Evolutionary conservation across 306 rosid species (phyloP).

Genomic region (Quercus aquifolioides): DNA sequence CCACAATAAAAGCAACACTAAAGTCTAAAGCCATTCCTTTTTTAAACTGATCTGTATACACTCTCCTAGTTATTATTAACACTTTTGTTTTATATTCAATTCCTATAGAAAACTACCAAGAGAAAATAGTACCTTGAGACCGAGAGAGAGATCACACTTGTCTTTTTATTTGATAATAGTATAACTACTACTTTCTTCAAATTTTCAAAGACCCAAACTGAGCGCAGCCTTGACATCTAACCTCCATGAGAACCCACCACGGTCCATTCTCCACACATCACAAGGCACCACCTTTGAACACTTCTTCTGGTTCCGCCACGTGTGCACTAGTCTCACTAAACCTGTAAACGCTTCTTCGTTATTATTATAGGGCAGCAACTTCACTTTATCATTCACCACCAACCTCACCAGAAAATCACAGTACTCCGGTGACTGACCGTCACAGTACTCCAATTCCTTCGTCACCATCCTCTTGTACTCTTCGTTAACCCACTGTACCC

Average conservation of each 20-base stretch:
- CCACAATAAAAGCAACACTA: neutral
- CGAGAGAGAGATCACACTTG: neutral
- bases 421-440: neutral
- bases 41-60: neutral
- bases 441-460: neutral
- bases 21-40: too few relatives aligned
- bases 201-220: slow-evolving; percentile 52
- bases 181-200: neutral
- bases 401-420: slow-evolving; percentile 28
- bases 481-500: slow-evolving; percentile 72
- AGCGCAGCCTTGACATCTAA: slow-evolving; percentile 74
- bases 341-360: slow-evolving; percentile 42
- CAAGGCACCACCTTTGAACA: slow-evolving; percentile 62
- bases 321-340: slow-evolving; percentile 52
- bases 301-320: slow-evolving; percentile 44
- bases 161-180: neutral
- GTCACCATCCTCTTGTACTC: slow-evolving; percentile 66
- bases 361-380: neutral
- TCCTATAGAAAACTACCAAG: neutral
- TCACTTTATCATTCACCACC: slow-evolving; percentile 25
- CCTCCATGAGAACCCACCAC: slow-evolving; percentile 72
- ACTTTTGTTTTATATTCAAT: neutral
- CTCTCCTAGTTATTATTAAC: neutral
- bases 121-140: slow-evolving; percentile 33
- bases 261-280: slow-evolving; percentile 69